Conservation (phyloP, 768 basidiomycete species). For the Mycena olivaceomarginata region DNA sequence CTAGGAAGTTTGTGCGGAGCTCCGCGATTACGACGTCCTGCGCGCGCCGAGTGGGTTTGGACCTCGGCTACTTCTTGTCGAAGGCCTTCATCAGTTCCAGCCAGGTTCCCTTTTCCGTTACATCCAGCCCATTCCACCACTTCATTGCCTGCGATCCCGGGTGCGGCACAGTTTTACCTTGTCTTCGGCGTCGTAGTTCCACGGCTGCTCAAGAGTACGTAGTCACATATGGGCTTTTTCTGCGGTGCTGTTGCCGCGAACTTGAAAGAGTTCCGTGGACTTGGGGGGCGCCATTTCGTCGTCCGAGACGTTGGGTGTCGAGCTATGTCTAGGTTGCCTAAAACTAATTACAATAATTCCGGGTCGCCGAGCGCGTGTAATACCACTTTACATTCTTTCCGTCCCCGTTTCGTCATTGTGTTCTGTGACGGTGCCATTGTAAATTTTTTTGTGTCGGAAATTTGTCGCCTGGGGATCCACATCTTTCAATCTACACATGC, state of each 20-base stretch:
- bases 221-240: constrained; percentile 32
- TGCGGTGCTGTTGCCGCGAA: constrained; percentile 20
- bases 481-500: too few species aligned
- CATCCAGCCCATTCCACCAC: constrained; percentile 19
- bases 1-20: too few species aligned
- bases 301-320: not conserved
- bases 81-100: constrained; percentile 5
- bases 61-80: constrained; percentile 26
- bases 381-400: not conserved
- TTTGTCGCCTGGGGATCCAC: too few species aligned
- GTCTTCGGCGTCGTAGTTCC: constrained; percentile 13
- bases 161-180: constrained; percentile 21
- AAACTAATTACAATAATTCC: not conserved
- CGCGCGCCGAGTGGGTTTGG: not conserved
- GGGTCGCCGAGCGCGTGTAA: not conserved
- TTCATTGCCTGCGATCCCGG: constrained; percentile 20
- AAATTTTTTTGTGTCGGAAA: too few species aligned
- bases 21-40: constrained; percentile 1
- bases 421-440: too few species aligned
- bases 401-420: too few species aligned
- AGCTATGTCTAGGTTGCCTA: not conserved
- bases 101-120: constrained; percentile 14
- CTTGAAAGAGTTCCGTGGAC: constrained; percentile 15
- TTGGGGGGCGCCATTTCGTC: constrained; percentile 23
- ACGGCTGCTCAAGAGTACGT: constrained; percentile 1